Percentiles rank a stretch among this genome's conserved stretches.
These are phyloP conservation scores for Cercospora canescens DNA, from an alignment of 2,329 filamentous ascomycete species.

Conservation along the genomic window DNA sequence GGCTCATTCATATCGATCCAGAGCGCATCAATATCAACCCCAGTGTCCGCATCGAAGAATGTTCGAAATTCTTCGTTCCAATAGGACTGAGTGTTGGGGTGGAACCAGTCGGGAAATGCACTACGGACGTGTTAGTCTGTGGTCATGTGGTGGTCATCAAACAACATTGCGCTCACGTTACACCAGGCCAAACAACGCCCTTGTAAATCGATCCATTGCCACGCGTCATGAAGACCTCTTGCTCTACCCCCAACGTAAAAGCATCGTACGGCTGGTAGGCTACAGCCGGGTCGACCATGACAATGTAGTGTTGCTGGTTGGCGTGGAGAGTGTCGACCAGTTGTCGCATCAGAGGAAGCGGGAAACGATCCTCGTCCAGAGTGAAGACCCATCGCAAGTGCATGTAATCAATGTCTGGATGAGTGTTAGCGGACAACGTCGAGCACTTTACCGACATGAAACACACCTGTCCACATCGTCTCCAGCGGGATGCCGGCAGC, in stretches of 20 bases:
- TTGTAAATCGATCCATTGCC: constrained; percentile 57
- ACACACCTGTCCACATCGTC: constrained; percentile 70
- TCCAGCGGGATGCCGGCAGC: constrained; percentile 66
- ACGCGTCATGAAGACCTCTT: constrained; percentile 55
- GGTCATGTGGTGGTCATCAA: no score
- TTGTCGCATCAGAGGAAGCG: constrained; percentile 62
- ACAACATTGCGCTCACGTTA: constrained; percentile 22
- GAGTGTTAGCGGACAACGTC: constrained; percentile 19
- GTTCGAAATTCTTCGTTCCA: constrained; percentile 68
- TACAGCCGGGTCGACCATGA: constrained; percentile 76
- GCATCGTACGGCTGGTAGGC: constrained; percentile 51
- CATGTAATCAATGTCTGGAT: constrained; percentile 40
- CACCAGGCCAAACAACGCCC: constrained; percentile 76
- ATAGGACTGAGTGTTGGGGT: constrained; percentile 61
- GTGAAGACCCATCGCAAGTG: constrained; percentile 60
- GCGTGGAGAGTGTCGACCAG: constrained; percentile 58
- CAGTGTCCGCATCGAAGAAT: constrained; percentile 65
- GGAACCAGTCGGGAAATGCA: constrained; percentile 66
- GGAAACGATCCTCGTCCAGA: constrained; percentile 64
- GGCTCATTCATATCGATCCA: constrained; percentile 69
- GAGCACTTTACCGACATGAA: background rate
- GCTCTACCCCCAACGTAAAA: constrained; percentile 62
- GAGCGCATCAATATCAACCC: constrained; percentile 73
- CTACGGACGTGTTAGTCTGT: background rate
- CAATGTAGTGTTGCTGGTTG: constrained; percentile 39